Percentiles rank a stretch among this genome's conserved stretches.
Evolutionary conservation across 768 basidiomycete genomes (phyloP).

Genomic region (Austroboletus festivus): DNA sequence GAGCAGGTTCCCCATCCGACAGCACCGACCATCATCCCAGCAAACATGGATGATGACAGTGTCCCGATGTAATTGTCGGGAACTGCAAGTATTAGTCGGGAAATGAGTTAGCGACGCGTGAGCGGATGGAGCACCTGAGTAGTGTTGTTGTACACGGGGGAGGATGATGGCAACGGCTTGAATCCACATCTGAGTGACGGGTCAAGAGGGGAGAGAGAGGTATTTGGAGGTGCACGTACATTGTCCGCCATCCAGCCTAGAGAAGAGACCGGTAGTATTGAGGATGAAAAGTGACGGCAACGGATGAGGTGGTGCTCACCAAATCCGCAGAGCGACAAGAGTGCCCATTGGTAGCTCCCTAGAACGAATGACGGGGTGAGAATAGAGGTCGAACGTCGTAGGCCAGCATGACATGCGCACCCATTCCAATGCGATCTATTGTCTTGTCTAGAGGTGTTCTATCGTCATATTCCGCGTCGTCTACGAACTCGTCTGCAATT

Average conservation of each 20-base stretch:
- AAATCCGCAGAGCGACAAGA: slow-evolving; percentile 82
- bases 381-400: too few relatives aligned
- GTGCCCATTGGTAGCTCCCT: slow-evolving; percentile 79
- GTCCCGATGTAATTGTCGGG: slow-evolving; percentile 74
- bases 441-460: slow-evolving; percentile 75
- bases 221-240: slow-evolving; percentile 40
- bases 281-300: not conserved
- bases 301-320: slow-evolving; percentile 48
- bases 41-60: slow-evolving; percentile 86
- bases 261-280: not conserved
- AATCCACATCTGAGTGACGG: slow-evolving; percentile 77
- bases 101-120: slow-evolving; percentile 5
- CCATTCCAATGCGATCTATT: slow-evolving; percentile 91
- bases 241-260: slow-evolving; percentile 94
- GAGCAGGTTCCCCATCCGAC: slow-evolving; percentile 93
- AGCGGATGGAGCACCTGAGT: slow-evolving; percentile 48
- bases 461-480: slow-evolving; percentile 35
- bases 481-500: slow-evolving; percentile 19
- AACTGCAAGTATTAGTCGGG: slow-evolving; percentile 41
- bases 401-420: slow-evolving; percentile 30
- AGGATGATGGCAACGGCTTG: slow-evolving; percentile 89
- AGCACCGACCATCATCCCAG: slow-evolving; percentile 97
- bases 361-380: not conserved
- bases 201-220: slow-evolving; percentile 25
- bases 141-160: slow-evolving; percentile 95